Conservation (phyloP, 306 rosid species). For the Cotoneaster glaucophyllus region DNA sequence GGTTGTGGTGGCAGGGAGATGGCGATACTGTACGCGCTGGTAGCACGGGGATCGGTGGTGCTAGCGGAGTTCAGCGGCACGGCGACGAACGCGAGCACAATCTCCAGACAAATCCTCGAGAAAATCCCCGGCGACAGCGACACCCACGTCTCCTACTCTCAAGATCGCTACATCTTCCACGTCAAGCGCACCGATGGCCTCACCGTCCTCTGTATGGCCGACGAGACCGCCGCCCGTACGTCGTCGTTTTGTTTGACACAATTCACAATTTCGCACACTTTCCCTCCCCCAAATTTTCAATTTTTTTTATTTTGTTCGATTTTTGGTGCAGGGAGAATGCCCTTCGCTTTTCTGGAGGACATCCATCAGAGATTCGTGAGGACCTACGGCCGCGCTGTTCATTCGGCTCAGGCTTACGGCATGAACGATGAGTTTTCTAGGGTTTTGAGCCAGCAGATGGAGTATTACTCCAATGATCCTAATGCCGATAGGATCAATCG, state of each 20-base stretch:
- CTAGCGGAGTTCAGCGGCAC: conserved; percentile 76
- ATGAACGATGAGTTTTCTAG: conserved; percentile 97
- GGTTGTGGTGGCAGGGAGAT: conserved; percentile 14
- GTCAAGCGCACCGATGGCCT: conserved; percentile 96
- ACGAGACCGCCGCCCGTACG: conserved; percentile 80
- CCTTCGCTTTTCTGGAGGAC: conserved; percentile 90
- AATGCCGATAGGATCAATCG: conserved; percentile 93
- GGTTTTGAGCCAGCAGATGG: conserved; percentile 86
- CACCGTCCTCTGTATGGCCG: conserved; percentile 98
- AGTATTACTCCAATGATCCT: conserved; percentile 87
- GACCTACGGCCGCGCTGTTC: conserved; percentile 84
- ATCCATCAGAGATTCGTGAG: conserved; percentile 89
- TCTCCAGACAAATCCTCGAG: conserved; percentile 80
- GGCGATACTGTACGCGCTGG: conserved; percentile 84
- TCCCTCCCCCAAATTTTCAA: neutral
- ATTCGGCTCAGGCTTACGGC: conserved; percentile 74
- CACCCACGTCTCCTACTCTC: conserved; percentile 81
- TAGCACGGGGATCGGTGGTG: conserved; percentile 87
- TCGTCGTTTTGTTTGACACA: neutral
- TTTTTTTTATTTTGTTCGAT: neutral
- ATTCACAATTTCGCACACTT: too few species aligned
- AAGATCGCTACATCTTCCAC: conserved; percentile 87
- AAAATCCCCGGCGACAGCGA: conserved; percentile 75
- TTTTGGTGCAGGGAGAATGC: conserved; percentile 62
- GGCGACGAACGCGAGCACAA: conserved; percentile 73